Conservation (phyloP, 75 land plant species). For the Picea glauca region DNA sequence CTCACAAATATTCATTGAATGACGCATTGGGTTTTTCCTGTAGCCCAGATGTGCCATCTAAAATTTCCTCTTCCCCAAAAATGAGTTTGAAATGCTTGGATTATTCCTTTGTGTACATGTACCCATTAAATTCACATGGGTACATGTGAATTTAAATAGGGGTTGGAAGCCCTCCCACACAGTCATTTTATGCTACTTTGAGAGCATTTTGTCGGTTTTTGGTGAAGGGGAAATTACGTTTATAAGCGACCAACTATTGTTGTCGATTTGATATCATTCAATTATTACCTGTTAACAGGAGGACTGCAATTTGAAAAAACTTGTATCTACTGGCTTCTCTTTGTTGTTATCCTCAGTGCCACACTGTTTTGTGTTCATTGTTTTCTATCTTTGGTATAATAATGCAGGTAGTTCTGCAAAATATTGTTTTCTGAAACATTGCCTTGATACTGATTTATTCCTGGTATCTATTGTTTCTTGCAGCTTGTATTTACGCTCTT, state of each 20-base stretch:
- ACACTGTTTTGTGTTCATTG: background rate
- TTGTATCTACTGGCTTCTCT: background rate
- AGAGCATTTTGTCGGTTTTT: background rate
- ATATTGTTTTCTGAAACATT: background rate
- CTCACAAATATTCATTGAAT: too few species aligned
- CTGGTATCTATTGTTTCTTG: constrained; percentile 16
- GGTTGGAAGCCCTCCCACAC: background rate
- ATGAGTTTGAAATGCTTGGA: too few species aligned
- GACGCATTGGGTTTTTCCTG: too few species aligned
- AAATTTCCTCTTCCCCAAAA: too few species aligned
- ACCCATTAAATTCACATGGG: too few species aligned
- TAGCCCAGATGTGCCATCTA: too few species aligned
- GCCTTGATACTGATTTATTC: background rate
- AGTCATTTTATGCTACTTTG: background rate
- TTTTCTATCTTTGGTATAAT: background rate
- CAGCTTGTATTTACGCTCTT: constrained; percentile 93
- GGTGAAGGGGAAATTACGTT: background rate
- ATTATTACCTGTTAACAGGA: too few species aligned
- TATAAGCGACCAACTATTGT: background rate
- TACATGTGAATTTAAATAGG: background rate
- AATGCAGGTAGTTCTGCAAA: background rate
- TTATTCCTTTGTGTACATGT: too few species aligned
- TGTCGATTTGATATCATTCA: too few species aligned
- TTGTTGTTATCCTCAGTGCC: background rate
- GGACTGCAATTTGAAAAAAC: too few species aligned